Base-by-base conservation (phyloP, 208 protist genomes). In the Phytomonas francai region DNA sequence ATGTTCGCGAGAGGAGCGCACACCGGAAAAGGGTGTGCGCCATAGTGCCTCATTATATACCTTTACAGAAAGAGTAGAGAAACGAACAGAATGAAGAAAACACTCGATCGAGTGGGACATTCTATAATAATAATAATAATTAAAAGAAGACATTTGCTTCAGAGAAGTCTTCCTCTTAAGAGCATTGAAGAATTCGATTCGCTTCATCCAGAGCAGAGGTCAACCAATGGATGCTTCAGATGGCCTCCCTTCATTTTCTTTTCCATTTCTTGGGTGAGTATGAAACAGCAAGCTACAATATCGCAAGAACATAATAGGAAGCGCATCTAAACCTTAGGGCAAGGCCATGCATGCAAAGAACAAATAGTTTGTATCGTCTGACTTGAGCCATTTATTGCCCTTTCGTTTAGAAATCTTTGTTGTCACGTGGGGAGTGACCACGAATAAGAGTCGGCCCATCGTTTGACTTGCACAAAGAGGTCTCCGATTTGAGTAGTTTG, bases 391-490 rank as follows among this genome's bases (percentile, higher is more conserved):
- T 45, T 45, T 45, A 3, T 8, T 42, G 9, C 32, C 32, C 2
- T 22, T 14, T 16, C 30, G 32, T 61, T 61, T 61, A 61, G 19
- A 61, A 61, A 3, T 14, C 19, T 61, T 61, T 36, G 1, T 11
- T 11, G 45, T 90, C 81, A 9, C 66, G 67, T 22, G 86, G 86
- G 5, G 88, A 77, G 49, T 89, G 74, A 0, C 88, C 88, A 29
- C 81, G 78, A 66, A 94, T 85, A 12, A 92, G 73, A 12, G 68
- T 75, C 34, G 82, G 77, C 61, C 85, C 83, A 0, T 66, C 72
- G 12, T 66, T 63, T 9, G 63, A 60, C 5, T 59, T 59, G 30
- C 67, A 62, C 33, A 69, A 56, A 32, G 42, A 42, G 51, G 63
- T 61, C 45, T 70, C 51, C 14, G 72, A 71, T 63, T 84, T 80